phyloP scores from a whole-genome alignment of 2,329 filamentous ascomycete species.

The Plectosphaerella plurivora region DNA sequence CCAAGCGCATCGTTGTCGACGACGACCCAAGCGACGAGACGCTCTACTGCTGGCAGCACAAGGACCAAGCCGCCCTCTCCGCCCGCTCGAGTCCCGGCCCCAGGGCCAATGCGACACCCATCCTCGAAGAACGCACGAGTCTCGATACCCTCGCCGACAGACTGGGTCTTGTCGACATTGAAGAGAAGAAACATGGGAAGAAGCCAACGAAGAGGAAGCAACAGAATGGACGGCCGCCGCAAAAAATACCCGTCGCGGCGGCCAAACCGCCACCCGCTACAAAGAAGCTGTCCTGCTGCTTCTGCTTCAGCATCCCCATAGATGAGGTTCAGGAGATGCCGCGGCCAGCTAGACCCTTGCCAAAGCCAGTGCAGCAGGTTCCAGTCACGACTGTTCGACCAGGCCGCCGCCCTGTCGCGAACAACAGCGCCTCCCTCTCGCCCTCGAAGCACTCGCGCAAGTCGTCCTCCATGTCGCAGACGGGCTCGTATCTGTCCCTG shows the following conservation, averaged over 20 bases:
- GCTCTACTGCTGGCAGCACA: conserved; percentile 95
- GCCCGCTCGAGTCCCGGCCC: conserved; percentile 41
- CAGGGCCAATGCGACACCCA: conserved; percentile 39
- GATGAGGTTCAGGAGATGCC: conserved; percentile 34
- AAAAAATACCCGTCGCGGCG: conserved; percentile 3
- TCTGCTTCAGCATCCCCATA: conserved; percentile 47
- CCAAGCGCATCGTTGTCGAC: conserved; percentile 23
- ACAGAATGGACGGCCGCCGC: conserved; percentile 14
- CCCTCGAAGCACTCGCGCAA: conserved; percentile 13
- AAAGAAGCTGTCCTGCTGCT: conserved; percentile 36
- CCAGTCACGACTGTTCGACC: conserved; percentile 8
- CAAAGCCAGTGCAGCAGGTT: conserved; percentile 36
- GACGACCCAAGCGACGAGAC: conserved; percentile 51
- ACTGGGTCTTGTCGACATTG: conserved; percentile 68
- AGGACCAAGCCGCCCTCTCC: conserved; percentile 72
- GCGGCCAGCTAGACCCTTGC: conserved; percentile 36
- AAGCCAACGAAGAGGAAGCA: conserved; percentile 16
- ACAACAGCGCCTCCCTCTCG: conserved; percentile 6
- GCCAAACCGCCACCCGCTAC: conserved; percentile 8
- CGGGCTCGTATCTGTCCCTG: conserved; percentile 53
- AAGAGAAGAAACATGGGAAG: conserved; percentile 31
- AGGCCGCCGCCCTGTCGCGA: not conserved
- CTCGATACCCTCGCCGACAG: conserved; percentile 83
- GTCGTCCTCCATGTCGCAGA: conserved; percentile 27
- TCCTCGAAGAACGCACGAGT: conserved; percentile 65